Percentiles rank a stretch among this genome's conserved stretches.
Evolutionary conservation across 371 early-diverging fungal genomes (phyloP).

Genomic region (Capniomyces stellatus): DNA sequence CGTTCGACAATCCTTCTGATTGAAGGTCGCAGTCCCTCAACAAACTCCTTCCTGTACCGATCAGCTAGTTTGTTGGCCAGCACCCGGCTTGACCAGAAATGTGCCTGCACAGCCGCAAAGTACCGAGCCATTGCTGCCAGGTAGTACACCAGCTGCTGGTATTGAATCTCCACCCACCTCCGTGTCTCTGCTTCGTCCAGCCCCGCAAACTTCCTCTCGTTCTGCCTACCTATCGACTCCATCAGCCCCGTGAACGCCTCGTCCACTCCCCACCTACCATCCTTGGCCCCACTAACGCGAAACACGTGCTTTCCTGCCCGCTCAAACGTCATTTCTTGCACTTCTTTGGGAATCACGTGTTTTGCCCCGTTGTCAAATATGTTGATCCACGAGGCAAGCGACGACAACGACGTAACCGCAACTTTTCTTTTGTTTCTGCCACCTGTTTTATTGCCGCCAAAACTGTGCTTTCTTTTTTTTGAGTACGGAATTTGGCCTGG

Average conservation of each 20-base stretch:
- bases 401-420: no score
- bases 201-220: not conserved
- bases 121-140: slow-evolving; percentile 14
- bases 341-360: not conserved
- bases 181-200: slow-evolving; percentile 1
- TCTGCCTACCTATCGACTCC: slow-evolving; percentile 2
- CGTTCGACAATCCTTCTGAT: slow-evolving; percentile 13
- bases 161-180: slow-evolving; percentile 19
- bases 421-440: no score
- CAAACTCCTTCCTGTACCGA: slow-evolving; percentile 13
- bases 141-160: slow-evolving; percentile 18
- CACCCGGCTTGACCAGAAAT: slow-evolving; percentile 12
- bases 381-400: no score
- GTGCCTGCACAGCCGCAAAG: slow-evolving; percentile 7
- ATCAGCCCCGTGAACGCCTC: not conserved
- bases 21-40: slow-evolving; percentile 11
- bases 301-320: not conserved
- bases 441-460: no score
- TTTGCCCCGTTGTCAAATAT: not conserved
- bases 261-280: not conserved
- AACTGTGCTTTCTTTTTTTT: not conserved
- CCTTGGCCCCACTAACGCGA: not conserved
- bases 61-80: slow-evolving; percentile 5
- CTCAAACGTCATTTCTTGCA: not conserved
- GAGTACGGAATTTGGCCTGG: not conserved